These are phyloP conservation scores for Lipomyces lipofer DNA, from an alignment of 805 yeast genomes.

Conservation along the genomic window DNA sequence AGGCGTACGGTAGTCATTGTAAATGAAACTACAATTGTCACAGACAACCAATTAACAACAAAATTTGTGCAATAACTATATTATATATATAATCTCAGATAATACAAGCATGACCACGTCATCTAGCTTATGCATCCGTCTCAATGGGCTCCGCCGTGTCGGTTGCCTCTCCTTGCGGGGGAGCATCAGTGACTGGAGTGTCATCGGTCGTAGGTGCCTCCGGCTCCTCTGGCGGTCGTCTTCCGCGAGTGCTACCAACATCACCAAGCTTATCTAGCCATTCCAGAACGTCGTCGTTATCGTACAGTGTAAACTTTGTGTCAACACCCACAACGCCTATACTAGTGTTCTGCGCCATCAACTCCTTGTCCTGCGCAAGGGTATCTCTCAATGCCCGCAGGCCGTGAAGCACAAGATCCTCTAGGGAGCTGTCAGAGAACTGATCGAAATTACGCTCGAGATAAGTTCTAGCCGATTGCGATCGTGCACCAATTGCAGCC, in stretches of 20 bases:
- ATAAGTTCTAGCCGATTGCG: constrained; percentile 97
- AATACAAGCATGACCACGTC: too few species aligned
- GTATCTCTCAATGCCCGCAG: constrained; percentile 92
- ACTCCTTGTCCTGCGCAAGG: constrained; percentile 88
- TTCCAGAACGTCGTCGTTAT: constrained; percentile 80
- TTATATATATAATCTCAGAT: too few species aligned
- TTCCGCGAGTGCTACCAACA: constrained; percentile 26
- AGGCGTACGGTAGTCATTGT: too few species aligned
- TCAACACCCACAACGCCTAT: constrained; percentile 91
- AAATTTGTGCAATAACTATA: too few species aligned
- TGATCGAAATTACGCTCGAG: constrained; percentile 80
- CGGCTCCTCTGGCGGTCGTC: constrained; percentile 14
- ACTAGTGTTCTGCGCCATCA: constrained; percentile 79
- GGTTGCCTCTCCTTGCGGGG: constrained; percentile 8
- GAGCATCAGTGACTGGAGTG: constrained; percentile 14
- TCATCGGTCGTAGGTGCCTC: constrained; percentile 11
- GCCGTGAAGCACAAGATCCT: constrained; percentile 80
- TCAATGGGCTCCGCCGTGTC: constrained; percentile 26
- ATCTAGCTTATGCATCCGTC: constrained; percentile 22
- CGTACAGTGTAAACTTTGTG: constrained; percentile 70
- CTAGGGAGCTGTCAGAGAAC: constrained; percentile 60
- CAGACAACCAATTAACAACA: too few species aligned
- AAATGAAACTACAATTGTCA: too few species aligned
- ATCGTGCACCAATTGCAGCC: constrained; percentile 96
- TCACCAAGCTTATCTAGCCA: constrained; percentile 72